Evolutionary conservation across 495 filamentous ascomycete genomes (phyloP).

Genomic region (Penicillium fimorum): DNA sequence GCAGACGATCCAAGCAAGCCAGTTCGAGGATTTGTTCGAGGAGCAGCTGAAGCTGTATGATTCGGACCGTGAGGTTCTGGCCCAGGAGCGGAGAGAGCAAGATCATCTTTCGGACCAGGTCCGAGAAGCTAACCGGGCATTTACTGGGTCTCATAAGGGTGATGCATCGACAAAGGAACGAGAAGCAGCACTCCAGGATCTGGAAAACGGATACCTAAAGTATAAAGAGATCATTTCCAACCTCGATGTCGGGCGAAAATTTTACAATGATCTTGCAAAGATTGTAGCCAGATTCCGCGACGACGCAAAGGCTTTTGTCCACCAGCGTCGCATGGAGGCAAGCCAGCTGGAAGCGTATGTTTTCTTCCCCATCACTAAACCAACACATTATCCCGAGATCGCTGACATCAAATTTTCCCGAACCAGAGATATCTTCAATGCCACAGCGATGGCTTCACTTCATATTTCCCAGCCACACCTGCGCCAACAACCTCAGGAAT

Average conservation of each 20-base stretch:
- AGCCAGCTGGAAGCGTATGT: conserved; percentile 69
- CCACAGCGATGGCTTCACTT: conserved; percentile 57
- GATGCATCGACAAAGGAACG: conserved; percentile 74
- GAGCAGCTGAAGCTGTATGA: conserved; percentile 77
- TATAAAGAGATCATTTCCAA: conserved; percentile 94
- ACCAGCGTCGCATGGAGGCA: conserved; percentile 77
- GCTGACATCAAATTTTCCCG: conserved; percentile 15
- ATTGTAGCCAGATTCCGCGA: conserved; percentile 79
- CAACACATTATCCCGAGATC: neutral
- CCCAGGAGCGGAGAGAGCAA: conserved; percentile 73
- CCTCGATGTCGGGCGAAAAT: conserved; percentile 84
- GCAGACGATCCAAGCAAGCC: conserved; percentile 75
- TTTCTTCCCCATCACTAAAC: neutral
- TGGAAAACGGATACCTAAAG: conserved; percentile 91
- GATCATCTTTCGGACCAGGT: conserved; percentile 66
- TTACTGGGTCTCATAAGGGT: conserved; percentile 65
- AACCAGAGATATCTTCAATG: conserved; percentile 58
- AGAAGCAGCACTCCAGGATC: conserved; percentile 78
- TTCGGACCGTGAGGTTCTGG: conserved; percentile 64
- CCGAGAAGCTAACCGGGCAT: conserved; percentile 71
- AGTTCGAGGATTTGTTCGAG: conserved; percentile 92
- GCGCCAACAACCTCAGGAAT: conserved; percentile 28
- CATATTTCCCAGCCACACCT: conserved; percentile 50
- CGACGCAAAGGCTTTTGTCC: conserved; percentile 73
- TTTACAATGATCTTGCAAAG: conserved; percentile 92